Evolutionary conservation across 768 basidiomycete species (phyloP), one percentile per base, ranked within the genome.

Genomic region (Pleurotus tuoliensis): DNA sequence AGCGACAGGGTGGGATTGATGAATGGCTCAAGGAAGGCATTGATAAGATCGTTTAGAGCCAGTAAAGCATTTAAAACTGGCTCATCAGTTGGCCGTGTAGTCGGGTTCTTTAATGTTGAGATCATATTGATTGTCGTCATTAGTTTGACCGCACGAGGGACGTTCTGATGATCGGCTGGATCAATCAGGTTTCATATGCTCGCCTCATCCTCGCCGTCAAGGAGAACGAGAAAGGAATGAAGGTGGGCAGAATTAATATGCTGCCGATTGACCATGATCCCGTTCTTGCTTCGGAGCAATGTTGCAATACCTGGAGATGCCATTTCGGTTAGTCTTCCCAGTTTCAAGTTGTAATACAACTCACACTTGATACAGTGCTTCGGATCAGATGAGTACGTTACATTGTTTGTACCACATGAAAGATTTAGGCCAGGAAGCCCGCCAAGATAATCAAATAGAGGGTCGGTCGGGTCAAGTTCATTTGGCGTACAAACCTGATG

Each of bases 81-180:
- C 5, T 27, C 30, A 50, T 69, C 63, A 2, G 58, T 46, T 3
- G 68, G 66, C 15, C 60, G 48, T 25, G 64, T 51, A 5, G 58
- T 38, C 2, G 55, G 24, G 0, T 11, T 8, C 22, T 64, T 58
- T 13, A 66, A 56, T 11, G 59, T 53, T 9, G 56, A 54, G 12
- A 71, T 15, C 11, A 63, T 60, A 25, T 60, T 56, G 16, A 61
- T 54, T 20, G 56, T 34, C 1, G 46, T 37, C 7, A 72, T 60
- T 3, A 72, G 64, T 38, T 69, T 59, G 15, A 70, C 62, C 0
- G 69, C 68, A 20, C 62, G 56, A 0, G 71, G 70, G n/a, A 72
- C 71, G 57, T 72, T 64, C 56, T 73, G 71, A 11, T 61, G 55
- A 56, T 68, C 67, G 25, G 64, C 64, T 0, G 68, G 70, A 47